Evolutionary conservation across 148 eudicot genomes (phyloP), one percentile per base, ranked within the genome.

Genomic region (Arbutus unedo): DNA sequence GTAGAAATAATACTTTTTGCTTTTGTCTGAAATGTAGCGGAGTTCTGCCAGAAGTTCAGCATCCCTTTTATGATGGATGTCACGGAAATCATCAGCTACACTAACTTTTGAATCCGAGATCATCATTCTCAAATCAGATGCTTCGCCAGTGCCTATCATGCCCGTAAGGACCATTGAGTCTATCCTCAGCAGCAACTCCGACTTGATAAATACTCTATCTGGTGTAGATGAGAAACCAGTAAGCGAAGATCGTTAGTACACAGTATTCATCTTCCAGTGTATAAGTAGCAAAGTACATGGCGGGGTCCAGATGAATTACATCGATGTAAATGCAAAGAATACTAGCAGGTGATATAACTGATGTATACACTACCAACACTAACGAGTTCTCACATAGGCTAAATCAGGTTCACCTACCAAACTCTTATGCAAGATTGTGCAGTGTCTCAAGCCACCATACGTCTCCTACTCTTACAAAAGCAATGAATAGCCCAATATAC

Each of bases 121-220:
- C 55, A 90, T 79, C 71, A 48, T 89, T 84, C 95, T 88, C 72
- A 92, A 84, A 75, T 81, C 89, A 83, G 87, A 88, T 75, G 95
- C 93, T 83, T 90, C 91, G 70, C 50, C 83, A 66, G 81, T 78
- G 81, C 86, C 90, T 84, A 92, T 86, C 83, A 85, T 31, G 82
- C 93, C 92, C 49, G 85, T 84, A 76, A 91, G 92, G 70, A 92
- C 89, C 92, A 92, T 84, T 21, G 93, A 86, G 82, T 92, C 95
- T 85, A 92, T 84, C 83, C 92, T 88, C 60, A 90, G 91, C 77
- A 92, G 90, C 86, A 92, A 71, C 81, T 87, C 89, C 57, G 91
- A 88, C 81, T 81, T 83, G 84, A 82, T 72, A 57, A 87, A 74
- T 43, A 87, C 71, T 64, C 81, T 82, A 86, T 87, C 94, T 92